phyloP scores from a whole-genome alignment of 176 grass and related monocot genomes.

The Echinochloa phyllopogon region DNA sequence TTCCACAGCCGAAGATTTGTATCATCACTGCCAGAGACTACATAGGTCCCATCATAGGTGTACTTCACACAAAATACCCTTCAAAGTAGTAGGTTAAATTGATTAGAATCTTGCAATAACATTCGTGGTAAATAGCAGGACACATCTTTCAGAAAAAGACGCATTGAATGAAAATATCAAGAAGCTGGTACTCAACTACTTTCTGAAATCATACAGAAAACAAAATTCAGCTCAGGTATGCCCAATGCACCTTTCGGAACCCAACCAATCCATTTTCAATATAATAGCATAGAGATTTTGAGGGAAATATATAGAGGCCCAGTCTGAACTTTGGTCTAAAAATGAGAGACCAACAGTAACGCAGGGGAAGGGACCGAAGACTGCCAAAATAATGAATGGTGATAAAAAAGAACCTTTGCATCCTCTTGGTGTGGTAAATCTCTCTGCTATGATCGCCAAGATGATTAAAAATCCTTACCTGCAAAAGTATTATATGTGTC shows the following conservation, averaged over 20 bases:
- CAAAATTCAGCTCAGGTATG: neutral
- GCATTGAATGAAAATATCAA: neutral
- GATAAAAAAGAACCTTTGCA: slow-evolving; percentile 79
- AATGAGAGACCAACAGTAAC: neutral
- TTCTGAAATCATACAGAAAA: slow-evolving; percentile 21
- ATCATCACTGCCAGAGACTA: slow-evolving; percentile 98
- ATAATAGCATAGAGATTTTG: neutral
- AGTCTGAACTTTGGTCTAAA: neutral
- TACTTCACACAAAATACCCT: slow-evolving; percentile 97
- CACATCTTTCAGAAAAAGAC: neutral
- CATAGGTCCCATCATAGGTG: slow-evolving; percentile 86
- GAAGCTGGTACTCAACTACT: slow-evolving; percentile 2
- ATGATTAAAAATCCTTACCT: slow-evolving; percentile 88
- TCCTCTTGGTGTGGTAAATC: slow-evolving; percentile 99
- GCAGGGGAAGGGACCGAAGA: neutral
- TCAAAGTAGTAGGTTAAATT: slow-evolving; percentile 31
- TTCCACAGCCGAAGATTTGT: slow-evolving; percentile 96
- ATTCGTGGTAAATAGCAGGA: neutral
- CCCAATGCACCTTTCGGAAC: neutral
- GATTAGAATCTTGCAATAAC: slow-evolving; percentile 24
- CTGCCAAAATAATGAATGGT: neutral
- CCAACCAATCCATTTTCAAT: neutral
- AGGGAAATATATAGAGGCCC: neutral
- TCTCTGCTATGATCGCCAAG: slow-evolving; percentile 92
- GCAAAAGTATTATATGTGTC: slow-evolving; percentile 45